Percentiles rank a stretch among this genome's conserved stretches.
phyloP scores from a whole-genome alignment of 78 protist genomes.

The Emiliania huxleyi region DNA sequence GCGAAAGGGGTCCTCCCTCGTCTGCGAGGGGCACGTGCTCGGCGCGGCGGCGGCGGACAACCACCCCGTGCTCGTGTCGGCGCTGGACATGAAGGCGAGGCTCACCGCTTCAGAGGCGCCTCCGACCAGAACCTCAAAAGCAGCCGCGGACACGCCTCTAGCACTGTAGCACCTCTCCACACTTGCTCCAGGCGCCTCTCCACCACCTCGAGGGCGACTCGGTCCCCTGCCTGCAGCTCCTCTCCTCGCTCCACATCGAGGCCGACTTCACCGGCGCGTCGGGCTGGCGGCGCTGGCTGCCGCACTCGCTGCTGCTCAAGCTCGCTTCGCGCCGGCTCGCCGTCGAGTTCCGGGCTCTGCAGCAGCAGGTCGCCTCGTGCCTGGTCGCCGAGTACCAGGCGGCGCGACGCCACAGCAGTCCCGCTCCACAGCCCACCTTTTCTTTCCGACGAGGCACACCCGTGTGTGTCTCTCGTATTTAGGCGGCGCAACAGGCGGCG shows the following conservation, averaged over 20 bases:
- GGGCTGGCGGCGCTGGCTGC: not conserved
- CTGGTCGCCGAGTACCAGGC: not conserved
- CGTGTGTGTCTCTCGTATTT: no score
- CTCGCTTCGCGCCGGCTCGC: not conserved
- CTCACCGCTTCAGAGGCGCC: no score
- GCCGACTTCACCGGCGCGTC: not conserved
- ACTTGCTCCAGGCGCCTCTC: not conserved
- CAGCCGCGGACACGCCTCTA: no score
- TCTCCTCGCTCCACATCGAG: not conserved
- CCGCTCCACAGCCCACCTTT: no score
- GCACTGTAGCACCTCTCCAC: no score
- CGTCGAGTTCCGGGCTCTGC: not conserved
- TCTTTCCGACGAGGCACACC: no score
- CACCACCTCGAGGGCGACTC: not conserved
- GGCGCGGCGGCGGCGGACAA: not conserved
- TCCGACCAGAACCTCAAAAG: no score
- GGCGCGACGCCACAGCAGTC: no score
- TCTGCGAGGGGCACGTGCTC: not conserved
- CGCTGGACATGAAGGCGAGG: not conserved
- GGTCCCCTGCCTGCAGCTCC: not conserved
- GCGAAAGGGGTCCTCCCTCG: not conserved
- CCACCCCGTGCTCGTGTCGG: not conserved
- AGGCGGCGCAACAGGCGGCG: no score
- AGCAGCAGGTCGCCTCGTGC: not conserved
- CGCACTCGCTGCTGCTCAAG: not conserved